A percentile compares a stretch with the other conserved stretches of the same genome.
Evolutionary conservation across 2,329 filamentous ascomycete species (phyloP).

Genomic region (Colletotrichum sp.): DNA sequence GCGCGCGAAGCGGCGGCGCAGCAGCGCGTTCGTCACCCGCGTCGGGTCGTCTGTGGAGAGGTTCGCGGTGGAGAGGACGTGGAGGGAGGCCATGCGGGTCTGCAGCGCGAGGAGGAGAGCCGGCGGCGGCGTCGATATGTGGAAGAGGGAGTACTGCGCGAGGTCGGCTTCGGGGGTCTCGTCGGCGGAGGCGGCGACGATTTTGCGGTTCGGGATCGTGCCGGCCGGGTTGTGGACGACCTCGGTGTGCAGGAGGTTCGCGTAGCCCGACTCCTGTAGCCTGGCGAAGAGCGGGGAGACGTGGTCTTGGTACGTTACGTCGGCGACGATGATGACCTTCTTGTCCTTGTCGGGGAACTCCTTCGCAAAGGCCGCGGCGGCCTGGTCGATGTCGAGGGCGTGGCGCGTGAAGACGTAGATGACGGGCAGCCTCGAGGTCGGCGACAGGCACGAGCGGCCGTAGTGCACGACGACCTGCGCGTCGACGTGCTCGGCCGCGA

Average conservation of each 20-base stretch:
- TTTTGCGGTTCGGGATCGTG: constrained; percentile 81
- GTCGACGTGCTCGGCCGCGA: constrained; percentile 91
- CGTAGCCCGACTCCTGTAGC: constrained; percentile 71
- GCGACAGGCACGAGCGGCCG: constrained; percentile 88
- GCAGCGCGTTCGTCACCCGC: constrained; percentile 55
- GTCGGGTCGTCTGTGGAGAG: constrained; percentile 52
- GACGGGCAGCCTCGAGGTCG: constrained; percentile 84
- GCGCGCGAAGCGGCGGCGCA: constrained; percentile 88
- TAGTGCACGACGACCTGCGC: constrained; percentile 95
- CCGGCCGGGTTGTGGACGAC: constrained; percentile 82
- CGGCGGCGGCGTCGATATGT: constrained; percentile 81
- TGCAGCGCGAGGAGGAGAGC: constrained; percentile 87
- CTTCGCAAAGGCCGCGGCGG: constrained; percentile 63
- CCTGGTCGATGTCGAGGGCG: constrained; percentile 65
- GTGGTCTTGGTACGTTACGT: constrained; percentile 85
- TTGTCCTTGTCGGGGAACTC: constrained; percentile 70
- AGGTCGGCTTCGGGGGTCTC: constrained; percentile 47
- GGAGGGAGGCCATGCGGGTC: constrained; percentile 78
- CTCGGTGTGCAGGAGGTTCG: constrained; percentile 69
- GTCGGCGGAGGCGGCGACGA: constrained; percentile 39
- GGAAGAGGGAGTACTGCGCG: constrained; percentile 77
- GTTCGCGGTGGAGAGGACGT: constrained; percentile 74
- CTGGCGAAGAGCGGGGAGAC: constrained; percentile 61
- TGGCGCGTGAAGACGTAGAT: constrained; percentile 89
- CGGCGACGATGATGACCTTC: constrained; percentile 83